Percentiles rank a stretch among this genome's conserved stretches.
These are phyloP conservation scores for Nicotiana attenuata DNA, from an alignment of 257 asterid species.

Conservation along the genomic window DNA sequence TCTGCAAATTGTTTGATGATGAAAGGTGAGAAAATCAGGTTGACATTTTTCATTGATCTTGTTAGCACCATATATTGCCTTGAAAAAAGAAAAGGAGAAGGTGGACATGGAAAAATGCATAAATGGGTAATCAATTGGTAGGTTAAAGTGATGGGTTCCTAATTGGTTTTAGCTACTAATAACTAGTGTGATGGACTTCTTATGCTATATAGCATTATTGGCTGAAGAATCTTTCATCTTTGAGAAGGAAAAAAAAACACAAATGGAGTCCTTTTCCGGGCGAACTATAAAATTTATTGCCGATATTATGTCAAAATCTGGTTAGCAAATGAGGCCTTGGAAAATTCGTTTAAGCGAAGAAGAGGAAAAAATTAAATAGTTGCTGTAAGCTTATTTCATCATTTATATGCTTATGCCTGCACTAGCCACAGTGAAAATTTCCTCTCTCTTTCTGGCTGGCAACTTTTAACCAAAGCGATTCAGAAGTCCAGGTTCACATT, in stretches of 20 bases:
- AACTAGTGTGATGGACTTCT: neutral
- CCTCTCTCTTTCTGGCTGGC: neutral
- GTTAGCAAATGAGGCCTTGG: too few relatives aligned
- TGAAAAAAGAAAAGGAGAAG: neutral
- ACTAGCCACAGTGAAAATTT: neutral
- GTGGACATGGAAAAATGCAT: neutral
- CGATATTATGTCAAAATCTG: neutral
- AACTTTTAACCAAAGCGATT: neutral
- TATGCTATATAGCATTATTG: neutral
- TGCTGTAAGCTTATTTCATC: neutral
- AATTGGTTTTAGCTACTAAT: neutral
- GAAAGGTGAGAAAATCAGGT: slow-evolving; percentile 48
- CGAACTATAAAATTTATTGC: neutral
- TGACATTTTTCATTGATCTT: neutral
- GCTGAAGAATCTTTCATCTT: neutral
- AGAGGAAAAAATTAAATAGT: neutral
- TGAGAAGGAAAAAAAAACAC: neutral
- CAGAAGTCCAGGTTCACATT: neutral
- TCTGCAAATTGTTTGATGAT: slow-evolving; percentile 82
- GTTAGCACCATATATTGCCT: neutral
- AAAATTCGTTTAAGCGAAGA: neutral
- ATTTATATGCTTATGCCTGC: slow-evolving; percentile 1
- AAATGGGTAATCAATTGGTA: neutral
- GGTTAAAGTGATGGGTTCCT: neutral
- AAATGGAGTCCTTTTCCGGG: neutral